Evolutionary conservation across 139 green algal genomes (phyloP).

Genomic region (Raphidocelis subcapitata): DNA sequence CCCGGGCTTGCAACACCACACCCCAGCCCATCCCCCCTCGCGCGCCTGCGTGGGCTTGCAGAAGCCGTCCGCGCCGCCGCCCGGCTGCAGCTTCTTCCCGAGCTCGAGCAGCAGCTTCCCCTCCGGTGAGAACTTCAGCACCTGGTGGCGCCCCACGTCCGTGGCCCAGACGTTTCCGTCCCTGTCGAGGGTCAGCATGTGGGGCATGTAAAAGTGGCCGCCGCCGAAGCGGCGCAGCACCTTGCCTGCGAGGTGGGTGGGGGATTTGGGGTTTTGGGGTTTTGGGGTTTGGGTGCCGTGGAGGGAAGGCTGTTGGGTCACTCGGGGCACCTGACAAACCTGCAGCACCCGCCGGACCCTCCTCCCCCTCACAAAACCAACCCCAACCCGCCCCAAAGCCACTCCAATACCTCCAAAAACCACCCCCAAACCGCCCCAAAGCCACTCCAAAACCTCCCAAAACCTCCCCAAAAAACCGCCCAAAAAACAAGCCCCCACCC

Average conservation of each 20-base stretch:
- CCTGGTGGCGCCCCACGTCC: slow-evolving; percentile 67
- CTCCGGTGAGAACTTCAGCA: slow-evolving; percentile 52
- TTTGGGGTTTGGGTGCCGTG: too few species aligned
- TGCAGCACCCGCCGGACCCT: background rate
- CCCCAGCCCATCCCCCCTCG: too few species aligned
- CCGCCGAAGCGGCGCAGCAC: slow-evolving; percentile 48
- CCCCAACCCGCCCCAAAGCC: background rate
- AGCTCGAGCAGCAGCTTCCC: slow-evolving; percentile 60
- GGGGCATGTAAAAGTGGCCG: slow-evolving; percentile 72
- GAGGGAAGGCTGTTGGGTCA: background rate
- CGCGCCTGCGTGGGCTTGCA: slow-evolving; percentile 84
- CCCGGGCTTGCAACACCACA: too few species aligned
- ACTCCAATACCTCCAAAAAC: background rate
- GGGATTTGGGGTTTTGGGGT: too few species aligned
- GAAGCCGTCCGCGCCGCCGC: slow-evolving; percentile 43
- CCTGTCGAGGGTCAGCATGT: slow-evolving; percentile 72
- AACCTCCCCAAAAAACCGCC: background rate
- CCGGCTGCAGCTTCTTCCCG: slow-evolving; percentile 48
- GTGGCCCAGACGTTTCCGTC: slow-evolving; percentile 74
- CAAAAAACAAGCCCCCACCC: slow-evolving; percentile 19
- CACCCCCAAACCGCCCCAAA: too few species aligned
- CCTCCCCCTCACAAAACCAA: background rate
- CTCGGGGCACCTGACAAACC: background rate
- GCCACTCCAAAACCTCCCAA: too few species aligned
- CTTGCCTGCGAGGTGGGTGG: slow-evolving; percentile 30